Evolutionary conservation across 257 asterid species (phyloP).

Genomic region (Phtheirospermum japonicum): DNA sequence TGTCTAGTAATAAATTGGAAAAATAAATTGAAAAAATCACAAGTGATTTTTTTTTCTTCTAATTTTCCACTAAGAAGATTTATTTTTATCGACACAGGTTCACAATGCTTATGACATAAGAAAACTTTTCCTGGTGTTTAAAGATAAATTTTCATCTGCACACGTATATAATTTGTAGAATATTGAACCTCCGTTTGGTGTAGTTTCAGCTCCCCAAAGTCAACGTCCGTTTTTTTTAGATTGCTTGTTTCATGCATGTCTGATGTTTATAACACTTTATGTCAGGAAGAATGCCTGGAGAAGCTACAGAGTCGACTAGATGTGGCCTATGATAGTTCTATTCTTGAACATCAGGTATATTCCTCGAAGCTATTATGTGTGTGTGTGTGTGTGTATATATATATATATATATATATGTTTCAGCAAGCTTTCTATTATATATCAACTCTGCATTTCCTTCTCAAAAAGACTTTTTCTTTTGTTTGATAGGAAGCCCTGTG

Average conservation of each 20-base stretch:
- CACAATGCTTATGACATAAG: not conserved
- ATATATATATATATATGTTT: not conserved
- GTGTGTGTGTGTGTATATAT: constrained; percentile 5
- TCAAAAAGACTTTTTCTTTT: constrained; percentile 16
- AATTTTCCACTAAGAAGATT: not conserved
- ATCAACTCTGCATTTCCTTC: constrained; percentile 24
- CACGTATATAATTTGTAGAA: not conserved
- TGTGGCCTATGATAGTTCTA: constrained; percentile 67
- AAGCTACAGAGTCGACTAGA: constrained; percentile 85
- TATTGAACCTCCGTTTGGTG: not conserved
- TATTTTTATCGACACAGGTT: not conserved
- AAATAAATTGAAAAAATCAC: no score
- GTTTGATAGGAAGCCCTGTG: constrained; percentile 65
- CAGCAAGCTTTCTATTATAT: constrained; percentile 17
- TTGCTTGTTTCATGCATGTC: constrained; percentile 26
- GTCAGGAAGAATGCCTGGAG: constrained; percentile 87
- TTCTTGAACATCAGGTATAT: constrained; percentile 84
- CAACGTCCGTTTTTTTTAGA: not conserved
- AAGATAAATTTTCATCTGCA: not conserved
- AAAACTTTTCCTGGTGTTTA: constrained; percentile 10
- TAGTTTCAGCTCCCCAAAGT: constrained; percentile 8
- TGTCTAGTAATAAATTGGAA: not conserved
- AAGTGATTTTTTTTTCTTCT: not conserved
- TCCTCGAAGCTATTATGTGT: constrained; percentile 22
- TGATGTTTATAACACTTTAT: constrained; percentile 29